These are phyloP conservation scores for Herpetospermum pedunculosum DNA, from an alignment of 306 rosid species.

Conservation along the genomic window DNA sequence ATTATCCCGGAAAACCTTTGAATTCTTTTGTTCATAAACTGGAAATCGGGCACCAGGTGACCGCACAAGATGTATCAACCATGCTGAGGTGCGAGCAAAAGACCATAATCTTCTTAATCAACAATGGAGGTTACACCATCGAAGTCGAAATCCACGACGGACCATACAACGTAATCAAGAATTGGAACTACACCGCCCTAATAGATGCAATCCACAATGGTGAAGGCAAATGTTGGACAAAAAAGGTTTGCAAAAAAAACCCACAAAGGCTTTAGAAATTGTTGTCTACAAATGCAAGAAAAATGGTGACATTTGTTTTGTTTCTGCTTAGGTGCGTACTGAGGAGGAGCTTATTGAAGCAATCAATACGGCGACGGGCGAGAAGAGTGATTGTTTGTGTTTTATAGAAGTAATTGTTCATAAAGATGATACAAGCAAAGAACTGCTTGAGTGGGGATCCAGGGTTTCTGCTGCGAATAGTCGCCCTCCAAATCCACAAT, in stretches of 20 bases:
- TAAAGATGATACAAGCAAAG: constrained; percentile 40
- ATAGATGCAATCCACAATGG: constrained; percentile 40
- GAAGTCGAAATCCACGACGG: constrained; percentile 47
- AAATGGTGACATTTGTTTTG: background rate
- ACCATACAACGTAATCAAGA: constrained; percentile 42
- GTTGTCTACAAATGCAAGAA: background rate
- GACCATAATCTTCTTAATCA: constrained; percentile 31
- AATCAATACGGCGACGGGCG: constrained; percentile 22
- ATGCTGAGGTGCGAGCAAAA: constrained; percentile 24
- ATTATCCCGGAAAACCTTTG: no score
- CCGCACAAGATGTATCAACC: constrained; percentile 43
- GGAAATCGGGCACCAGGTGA: no score
- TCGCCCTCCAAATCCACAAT: constrained; percentile 36
- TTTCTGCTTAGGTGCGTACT: constrained; percentile 5
- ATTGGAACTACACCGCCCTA: constrained; percentile 38
- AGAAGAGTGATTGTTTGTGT: constrained; percentile 31
- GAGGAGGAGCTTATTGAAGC: constrained; percentile 29
- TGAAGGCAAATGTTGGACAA: constrained; percentile 35
- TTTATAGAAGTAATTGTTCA: constrained; percentile 39
- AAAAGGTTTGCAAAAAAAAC: constrained; percentile 11
- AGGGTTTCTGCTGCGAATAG: constrained; percentile 34
- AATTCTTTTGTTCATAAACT: no score
- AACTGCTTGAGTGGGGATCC: constrained; percentile 43
- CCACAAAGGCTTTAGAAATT: background rate
- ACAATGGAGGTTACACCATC: constrained; percentile 41